Evolutionary conservation across 2,329 filamentous ascomycete species (phyloP), one percentile per base, ranked within the genome.

Genomic region (Tolypocladium paradoxum): DNA sequence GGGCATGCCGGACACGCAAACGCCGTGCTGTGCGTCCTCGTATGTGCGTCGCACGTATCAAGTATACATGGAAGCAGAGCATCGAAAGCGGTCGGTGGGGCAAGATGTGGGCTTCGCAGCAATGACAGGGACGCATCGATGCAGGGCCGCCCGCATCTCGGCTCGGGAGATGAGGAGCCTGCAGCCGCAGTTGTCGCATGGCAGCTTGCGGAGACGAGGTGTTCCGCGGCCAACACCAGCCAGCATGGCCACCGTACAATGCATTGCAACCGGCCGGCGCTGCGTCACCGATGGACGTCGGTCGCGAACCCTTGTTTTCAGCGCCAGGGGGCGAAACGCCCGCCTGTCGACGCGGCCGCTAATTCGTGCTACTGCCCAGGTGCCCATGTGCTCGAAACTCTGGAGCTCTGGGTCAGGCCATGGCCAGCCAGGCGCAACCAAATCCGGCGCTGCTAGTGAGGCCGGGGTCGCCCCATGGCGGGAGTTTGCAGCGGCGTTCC

Each of bases 401-500:
- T 18, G 18, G 36, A 29, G 24, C n/a, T 47, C 4, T 31, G 6
- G 27, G 27, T n/a, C 9, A n/a, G 27, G 24, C 6, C n/a, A 14
- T 43, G 29, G 40, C 48, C 22, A 20, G 34, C 34, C 24, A 16
- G 12, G 24, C 27, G 22, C 36, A n/a, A 20, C 49, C 48, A 35
- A 9, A 27, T 43, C n/a, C 27, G 43, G 48, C 27, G 24, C 50
- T 40, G 11, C 22, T 29, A 36, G 36, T 16, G 27, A 22, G 4
- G 49, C 43, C 49, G 36, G 35, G 38, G 37, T 34, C 18, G 31
- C 14, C 50, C 35, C n/a, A 36, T 12, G 29, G 45, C 50, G 35
- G 50, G 47, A 50, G 50, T 51, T 55, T 53, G 46, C 37, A 48
- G 48, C 50, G 47, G 45, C 48, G 36, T 43, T 65, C 68, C 67